Conservation (phyloP, 441 rosid genomes). For the Erodium chrysanthum region DNA sequence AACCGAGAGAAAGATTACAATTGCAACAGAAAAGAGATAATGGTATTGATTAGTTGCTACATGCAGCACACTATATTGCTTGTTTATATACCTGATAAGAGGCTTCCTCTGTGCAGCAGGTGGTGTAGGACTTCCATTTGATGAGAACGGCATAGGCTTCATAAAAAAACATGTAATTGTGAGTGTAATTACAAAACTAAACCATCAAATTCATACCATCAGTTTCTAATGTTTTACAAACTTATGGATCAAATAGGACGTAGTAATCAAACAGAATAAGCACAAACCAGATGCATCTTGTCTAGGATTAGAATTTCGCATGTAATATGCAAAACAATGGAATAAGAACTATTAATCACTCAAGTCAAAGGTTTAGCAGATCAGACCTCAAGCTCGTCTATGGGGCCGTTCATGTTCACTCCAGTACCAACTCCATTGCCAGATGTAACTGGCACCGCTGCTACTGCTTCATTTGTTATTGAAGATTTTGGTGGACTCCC, state of each 20-base stretch:
- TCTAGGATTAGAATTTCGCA: neutral
- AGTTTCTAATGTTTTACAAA: too few species aligned
- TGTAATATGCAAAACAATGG: neutral
- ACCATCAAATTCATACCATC: too few species aligned
- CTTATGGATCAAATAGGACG: neutral
- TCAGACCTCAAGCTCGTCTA: slow-evolving; percentile 86
- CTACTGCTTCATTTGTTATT: slow-evolving; percentile 17
- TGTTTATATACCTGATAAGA: slow-evolving; percentile 44
- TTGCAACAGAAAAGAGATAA: too few species aligned
- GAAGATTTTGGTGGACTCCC: slow-evolving; percentile 25
- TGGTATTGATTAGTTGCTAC: too few species aligned
- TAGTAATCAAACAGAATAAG: neutral
- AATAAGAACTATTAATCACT: neutral
- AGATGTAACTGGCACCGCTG: slow-evolving; percentile 17
- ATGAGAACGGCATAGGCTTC: slow-evolving; percentile 39
- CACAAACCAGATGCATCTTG: neutral
- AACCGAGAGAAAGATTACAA: neutral
- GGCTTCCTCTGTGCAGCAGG: slow-evolving; percentile 52
- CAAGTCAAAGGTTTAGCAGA: slow-evolving; percentile 13
- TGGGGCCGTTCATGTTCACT: slow-evolving; percentile 24
- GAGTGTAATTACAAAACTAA: neutral
- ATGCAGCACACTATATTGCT: too few species aligned
- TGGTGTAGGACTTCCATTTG: slow-evolving; percentile 28
- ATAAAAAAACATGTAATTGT: slow-evolving; percentile 3
- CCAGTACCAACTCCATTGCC: slow-evolving; percentile 24